Conservation (phyloP, 441 rosid species). For the Biscutella laevigata region DNA sequence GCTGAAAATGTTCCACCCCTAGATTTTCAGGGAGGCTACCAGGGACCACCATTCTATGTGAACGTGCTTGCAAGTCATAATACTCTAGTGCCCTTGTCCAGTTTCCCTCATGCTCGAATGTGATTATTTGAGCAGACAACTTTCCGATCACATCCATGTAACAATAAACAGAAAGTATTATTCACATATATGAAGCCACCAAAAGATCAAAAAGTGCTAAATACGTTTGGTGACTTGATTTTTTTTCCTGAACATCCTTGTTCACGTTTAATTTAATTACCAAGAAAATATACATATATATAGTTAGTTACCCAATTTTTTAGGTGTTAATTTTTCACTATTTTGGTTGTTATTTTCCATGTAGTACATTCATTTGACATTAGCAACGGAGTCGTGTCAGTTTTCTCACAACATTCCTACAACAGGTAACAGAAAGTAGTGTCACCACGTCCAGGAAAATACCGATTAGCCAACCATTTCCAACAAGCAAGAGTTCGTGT, state of each 20-base stretch:
- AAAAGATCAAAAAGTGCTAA: neutral
- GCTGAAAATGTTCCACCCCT: constrained; percentile 28
- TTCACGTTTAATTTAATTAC: neutral
- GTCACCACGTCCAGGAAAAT: constrained; percentile 1
- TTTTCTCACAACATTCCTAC: constrained; percentile 4
- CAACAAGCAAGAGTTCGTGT: neutral
- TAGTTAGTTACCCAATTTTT: neutral
- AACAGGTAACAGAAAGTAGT: neutral
- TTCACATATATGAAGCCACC: constrained; percentile 18
- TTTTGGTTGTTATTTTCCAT: neutral
- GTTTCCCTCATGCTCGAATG: constrained; percentile 94
- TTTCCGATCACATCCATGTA: constrained; percentile 27
- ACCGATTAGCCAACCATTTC: constrained; percentile 5
- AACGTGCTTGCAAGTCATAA: constrained; percentile 85
- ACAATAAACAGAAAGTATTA: constrained; percentile 25
- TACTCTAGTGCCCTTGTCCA: constrained; percentile 96
- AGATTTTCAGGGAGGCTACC: constrained; percentile 32
- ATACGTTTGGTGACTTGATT: neutral
- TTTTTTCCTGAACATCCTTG: neutral
- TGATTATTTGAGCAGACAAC: constrained; percentile 86
- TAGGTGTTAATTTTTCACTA: neutral
- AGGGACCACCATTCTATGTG: constrained; percentile 37
- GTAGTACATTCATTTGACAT: neutral
- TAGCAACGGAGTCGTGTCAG: constrained; percentile 7
- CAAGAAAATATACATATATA: neutral